Conservation (phyloP, 495 filamentous ascomycete species). For the Hyaloscypha bicolor region DNA sequence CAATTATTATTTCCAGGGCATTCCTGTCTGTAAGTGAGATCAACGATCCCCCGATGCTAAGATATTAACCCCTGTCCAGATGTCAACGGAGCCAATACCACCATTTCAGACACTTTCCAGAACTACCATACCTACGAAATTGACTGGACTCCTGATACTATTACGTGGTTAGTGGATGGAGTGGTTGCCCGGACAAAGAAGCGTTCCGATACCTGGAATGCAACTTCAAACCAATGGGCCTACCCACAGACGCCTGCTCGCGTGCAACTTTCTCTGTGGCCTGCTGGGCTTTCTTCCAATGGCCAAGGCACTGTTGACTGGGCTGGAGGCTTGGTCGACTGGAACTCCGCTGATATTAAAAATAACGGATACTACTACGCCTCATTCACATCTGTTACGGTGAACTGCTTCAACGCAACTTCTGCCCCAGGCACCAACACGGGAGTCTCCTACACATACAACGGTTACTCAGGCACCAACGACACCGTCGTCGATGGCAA, state of each 20-base stretch:
- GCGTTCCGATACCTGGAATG: constrained; percentile 80
- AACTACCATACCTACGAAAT: constrained; percentile 91
- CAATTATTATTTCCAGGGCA: constrained; percentile 97
- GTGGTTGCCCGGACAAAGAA: constrained; percentile 70
- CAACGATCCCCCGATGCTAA: neutral
- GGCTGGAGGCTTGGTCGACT: constrained; percentile 89
- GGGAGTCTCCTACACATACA: constrained; percentile 75
- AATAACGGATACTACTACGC: constrained; percentile 88
- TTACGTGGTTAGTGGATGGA: constrained; percentile 87
- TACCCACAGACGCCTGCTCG: constrained; percentile 95
- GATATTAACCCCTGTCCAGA: constrained; percentile 50
- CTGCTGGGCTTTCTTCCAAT: constrained; percentile 79
- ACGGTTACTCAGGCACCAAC: constrained; percentile 64
- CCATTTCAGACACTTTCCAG: constrained; percentile 69
- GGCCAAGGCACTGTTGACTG: constrained; percentile 84
- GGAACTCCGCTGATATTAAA: constrained; percentile 81
- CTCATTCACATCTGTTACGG: constrained; percentile 71
- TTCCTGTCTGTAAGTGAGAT: constrained; percentile 79
- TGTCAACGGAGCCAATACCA: constrained; percentile 68
- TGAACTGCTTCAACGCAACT: constrained; percentile 83
- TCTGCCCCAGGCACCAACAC: constrained; percentile 57
- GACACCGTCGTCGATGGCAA: constrained; percentile 73
- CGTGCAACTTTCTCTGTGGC: constrained; percentile 95
- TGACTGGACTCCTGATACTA: constrained; percentile 83
- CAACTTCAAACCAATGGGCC: constrained; percentile 76